Evolutionary conservation across 306 rosid species (phyloP), one percentile per base, ranked within the genome.

Genomic region (Mimosa pudica): DNA sequence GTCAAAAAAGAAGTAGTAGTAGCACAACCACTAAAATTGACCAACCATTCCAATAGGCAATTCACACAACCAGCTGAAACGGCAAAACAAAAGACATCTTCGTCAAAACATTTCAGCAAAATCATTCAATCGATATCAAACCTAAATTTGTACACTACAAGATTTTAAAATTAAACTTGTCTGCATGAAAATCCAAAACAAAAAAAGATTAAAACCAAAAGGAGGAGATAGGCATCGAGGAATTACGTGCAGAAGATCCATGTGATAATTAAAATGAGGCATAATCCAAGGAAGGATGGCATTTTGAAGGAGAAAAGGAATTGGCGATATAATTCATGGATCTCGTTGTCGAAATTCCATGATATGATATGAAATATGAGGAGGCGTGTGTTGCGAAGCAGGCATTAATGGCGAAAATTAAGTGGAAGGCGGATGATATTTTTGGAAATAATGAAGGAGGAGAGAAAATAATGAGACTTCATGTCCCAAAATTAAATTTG

Each of bases 181-280:
- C 10, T 10, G 3, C 63, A 18, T 7, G 33, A 41, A 33, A 48
- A 16, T 55, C 69, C 64, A 32, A 52, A 52, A 52, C n/a, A 6
- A 6, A 17, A 41, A 68, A 10, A 44, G 1, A 12, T 13, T 71
- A 70, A 12, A 58, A 71, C 65, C 65, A 38, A 0, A 75, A 4
- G 20, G 47, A n/a, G 67, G 38, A 24, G 18, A 38, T 17, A 10
- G 44, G 48, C 6, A 60, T 0, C 7, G 62, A 78, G 68, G 63
- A 85, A 92, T 86, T 85, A 95, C 98, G 88, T 85, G 90, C 89
- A 91, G 57, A 81, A 3, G 76, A 92, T 16, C 88, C 87, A 81
- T 73, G 88, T 44, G 11, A 80, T 82, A 77, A 82, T 49, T 65
- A 91, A 86, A 79, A 90, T 10, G 7, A 91, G 52, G 80, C 87